Percentiles rank a stretch among this genome's conserved stretches.
Evolutionary conservation across 306 rosid genomes (phyloP).

Genomic region (Fragaria vesca): DNA sequence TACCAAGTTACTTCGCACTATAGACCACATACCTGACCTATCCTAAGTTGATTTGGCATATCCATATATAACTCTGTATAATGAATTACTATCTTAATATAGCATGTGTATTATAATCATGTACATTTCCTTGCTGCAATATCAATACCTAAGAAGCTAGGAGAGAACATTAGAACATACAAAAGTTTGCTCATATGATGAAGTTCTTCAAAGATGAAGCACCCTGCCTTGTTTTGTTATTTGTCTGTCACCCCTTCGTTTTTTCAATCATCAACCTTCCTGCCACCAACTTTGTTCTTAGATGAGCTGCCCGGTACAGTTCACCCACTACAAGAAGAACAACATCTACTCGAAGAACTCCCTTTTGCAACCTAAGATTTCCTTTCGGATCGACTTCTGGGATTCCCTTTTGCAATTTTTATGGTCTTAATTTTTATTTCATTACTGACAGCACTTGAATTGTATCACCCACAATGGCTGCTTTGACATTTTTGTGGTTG

Average conservation of each 20-base stretch:
- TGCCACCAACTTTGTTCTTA: conserved; percentile 47
- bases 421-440: conserved; percentile 44
- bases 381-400: conserved; percentile 36
- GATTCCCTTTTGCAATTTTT: conserved; percentile 33
- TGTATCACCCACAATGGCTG: conserved; percentile 70
- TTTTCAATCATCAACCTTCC: conserved; percentile 37
- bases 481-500: conserved; percentile 81
- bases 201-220: too few relatives aligned
- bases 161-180: too few relatives aligned
- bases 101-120: too few relatives aligned
- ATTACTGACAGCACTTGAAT: conserved; percentile 54
- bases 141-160: too few relatives aligned
- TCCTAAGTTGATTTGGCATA: too few relatives aligned
- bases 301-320: conserved; percentile 63
- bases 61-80: too few relatives aligned
- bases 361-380: conserved; percentile 37
- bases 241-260: conserved; percentile 5
- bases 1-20: too few relatives aligned
- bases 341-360: conserved; percentile 64
- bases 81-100: too few relatives aligned
- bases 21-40: too few relatives aligned
- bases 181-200: too few relatives aligned
- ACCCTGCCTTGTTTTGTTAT: neutral
- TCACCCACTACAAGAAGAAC: conserved; percentile 45
- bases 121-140: neutral